Evolutionary conservation across 768 basidiomycete species (phyloP).

Genomic region (Mycena rosella): DNA sequence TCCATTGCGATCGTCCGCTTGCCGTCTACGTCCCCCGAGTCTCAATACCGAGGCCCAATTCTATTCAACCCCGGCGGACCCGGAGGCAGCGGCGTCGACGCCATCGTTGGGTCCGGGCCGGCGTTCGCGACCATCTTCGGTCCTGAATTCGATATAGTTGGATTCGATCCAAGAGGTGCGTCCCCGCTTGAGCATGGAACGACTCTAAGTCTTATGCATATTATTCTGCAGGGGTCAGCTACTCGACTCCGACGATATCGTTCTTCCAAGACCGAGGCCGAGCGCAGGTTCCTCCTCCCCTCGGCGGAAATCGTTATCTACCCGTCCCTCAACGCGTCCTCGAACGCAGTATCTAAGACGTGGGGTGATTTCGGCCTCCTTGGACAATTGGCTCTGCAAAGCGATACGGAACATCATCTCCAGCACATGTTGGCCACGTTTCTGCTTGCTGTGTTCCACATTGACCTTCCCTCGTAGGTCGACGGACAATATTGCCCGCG

Average conservation of each 20-base stretch:
- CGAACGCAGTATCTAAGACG: slow-evolving; percentile 42
- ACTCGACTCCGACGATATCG: slow-evolving; percentile 13
- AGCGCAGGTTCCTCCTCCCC: slow-evolving; percentile 24
- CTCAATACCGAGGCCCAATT: slow-evolving; percentile 44
- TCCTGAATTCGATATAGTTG: slow-evolving; percentile 40
- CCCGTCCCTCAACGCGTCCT: slow-evolving; percentile 40
- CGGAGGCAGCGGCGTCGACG: slow-evolving; percentile 40
- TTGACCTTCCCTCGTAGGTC: too few relatives aligned
- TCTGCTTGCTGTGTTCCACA: too few relatives aligned
- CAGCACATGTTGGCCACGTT: too few relatives aligned
- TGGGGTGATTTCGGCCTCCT: slow-evolving; percentile 53
- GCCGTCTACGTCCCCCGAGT: slow-evolving; percentile 33
- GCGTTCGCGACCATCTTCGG: slow-evolving; percentile 1
- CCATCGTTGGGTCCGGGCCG: slow-evolving; percentile 2
- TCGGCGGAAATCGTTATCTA: slow-evolving; percentile 1
- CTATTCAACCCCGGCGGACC: slow-evolving; percentile 47
- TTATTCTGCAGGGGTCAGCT: slow-evolving; percentile 8
- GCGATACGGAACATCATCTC: too few relatives aligned
- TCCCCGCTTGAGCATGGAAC: not conserved
- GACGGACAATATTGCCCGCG: too few relatives aligned
- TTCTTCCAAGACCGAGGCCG: slow-evolving; percentile 30
- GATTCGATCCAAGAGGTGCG: slow-evolving; percentile 23
- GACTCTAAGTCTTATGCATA: not conserved
- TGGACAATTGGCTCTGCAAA: too few relatives aligned
- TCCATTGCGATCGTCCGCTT: slow-evolving; percentile 43